Base-by-base conservation (phyloP, 2,329 filamentous ascomycete species). In the Seiridium cupressi region DNA sequence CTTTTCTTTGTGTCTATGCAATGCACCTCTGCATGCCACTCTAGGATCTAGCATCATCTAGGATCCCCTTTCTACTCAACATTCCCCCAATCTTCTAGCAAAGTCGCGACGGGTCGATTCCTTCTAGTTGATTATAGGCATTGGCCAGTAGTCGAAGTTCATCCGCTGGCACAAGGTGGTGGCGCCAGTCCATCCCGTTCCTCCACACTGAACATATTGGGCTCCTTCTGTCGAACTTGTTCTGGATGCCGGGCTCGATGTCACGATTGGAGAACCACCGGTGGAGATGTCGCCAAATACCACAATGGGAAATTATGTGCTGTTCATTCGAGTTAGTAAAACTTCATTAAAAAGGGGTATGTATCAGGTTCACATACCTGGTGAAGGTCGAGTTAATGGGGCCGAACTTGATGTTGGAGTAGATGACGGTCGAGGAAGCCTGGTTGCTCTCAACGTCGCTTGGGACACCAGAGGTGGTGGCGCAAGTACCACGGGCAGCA, bases 321-420 rank as follows among this genome's bases (percentile, higher is more conserved):
- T 48, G 46, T n/a, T 6, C 13, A n/a, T n/a, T 48, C 18, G 7
- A 18, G 46, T n/a, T 48, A n/a, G 7, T 31, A n/a, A 18, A 10
- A 7, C 46, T 7, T 7, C 2, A n/a, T 10, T 7, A 48, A 7
- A 31, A 31, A 18, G 46, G 3, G 18, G n/a, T 13, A n/a, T 18
- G 10, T 11, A 26, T 3, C 46, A 9, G 3, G 32, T 2, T 34
- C 18, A 40, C 49, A 44, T 32, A 53, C 44, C 47, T 47, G 26
- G 59, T 60, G 64, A 69, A 81, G 61, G 80, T 82, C 5, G 76
- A 79, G 66, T 74, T 74, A 66, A 82, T 74, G 51, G 78, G 74
- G 3, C 80, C 80, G 64, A 79, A 73, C 72, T 76, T 79, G 73
- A 82, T 81, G 73, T 81, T 81, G 47, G 78, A 81, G 72, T 74